Conservation (phyloP, 805 yeast genomes). For the Clavispora carvajalis region DNA sequence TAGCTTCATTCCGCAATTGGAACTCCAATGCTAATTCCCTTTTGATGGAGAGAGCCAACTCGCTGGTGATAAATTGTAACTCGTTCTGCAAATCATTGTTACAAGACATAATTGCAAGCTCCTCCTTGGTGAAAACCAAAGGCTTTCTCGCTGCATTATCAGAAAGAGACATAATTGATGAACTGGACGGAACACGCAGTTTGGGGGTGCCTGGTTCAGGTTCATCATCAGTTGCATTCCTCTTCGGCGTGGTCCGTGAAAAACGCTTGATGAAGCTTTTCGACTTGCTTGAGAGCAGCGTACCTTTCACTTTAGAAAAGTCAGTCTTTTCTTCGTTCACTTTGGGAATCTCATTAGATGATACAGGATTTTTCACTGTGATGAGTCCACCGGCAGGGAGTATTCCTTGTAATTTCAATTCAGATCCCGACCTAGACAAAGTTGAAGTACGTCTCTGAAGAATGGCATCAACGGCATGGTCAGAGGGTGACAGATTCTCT, state of each 20-base stretch:
- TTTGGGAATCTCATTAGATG: neutral
- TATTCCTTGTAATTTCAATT: slow-evolving; percentile 11
- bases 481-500: neutral
- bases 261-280: slow-evolving; percentile 30
- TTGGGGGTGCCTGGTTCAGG: neutral
- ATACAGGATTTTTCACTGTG: slow-evolving; percentile 1
- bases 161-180: slow-evolving; percentile 1
- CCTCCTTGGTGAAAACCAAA: slow-evolving; percentile 48
- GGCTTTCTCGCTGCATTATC: slow-evolving; percentile 8
- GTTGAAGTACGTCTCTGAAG: neutral
- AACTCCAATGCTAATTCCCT: slow-evolving; percentile 62
- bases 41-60: slow-evolving; percentile 65
- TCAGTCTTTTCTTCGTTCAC: slow-evolving; percentile 13
- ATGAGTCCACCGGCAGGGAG: slow-evolving; percentile 11
- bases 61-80: slow-evolving; percentile 62
- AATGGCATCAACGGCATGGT: neutral
- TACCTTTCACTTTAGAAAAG: slow-evolving; percentile 14
- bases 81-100: slow-evolving; percentile 57
- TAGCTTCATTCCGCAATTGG: slow-evolving; percentile 18
- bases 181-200: neutral
- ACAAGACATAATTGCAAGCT: slow-evolving; percentile 56
- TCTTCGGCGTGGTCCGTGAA: slow-evolving; percentile 18
- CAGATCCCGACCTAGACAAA: slow-evolving; percentile 14
- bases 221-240: neutral
- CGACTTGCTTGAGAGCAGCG: slow-evolving; percentile 24